Conservation (phyloP, 2,329 filamentous ascomycete genomes). For the Mycocentrospora acerina region DNA sequence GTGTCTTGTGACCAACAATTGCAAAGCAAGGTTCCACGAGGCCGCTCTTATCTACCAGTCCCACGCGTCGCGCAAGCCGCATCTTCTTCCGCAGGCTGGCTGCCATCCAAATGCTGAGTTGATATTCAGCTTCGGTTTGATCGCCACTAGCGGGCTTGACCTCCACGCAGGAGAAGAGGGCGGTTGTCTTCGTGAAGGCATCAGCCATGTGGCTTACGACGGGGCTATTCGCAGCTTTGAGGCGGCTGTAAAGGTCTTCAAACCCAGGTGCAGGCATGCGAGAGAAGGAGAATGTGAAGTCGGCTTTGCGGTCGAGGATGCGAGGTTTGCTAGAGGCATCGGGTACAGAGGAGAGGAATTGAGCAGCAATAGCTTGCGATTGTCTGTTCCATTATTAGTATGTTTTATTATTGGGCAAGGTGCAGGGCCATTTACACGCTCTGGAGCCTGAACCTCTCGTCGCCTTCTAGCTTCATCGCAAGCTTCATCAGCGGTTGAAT, state of each 20-base stretch:
- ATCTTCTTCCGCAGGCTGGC: slow-evolving; percentile 22
- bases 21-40: slow-evolving; percentile 17
- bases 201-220: slow-evolving; percentile 18
- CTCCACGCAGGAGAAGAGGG: slow-evolving; percentile 19
- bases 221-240: slow-evolving; percentile 6
- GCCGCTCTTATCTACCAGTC: slow-evolving; percentile 11
- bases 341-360: slow-evolving; percentile 15
- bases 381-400: slow-evolving; percentile 7
- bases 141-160: slow-evolving; percentile 19
- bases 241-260: slow-evolving; percentile 14
- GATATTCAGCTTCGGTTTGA: slow-evolving; percentile 18
- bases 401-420: too few species aligned
- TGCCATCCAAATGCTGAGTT: slow-evolving; percentile 24
- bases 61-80: slow-evolving; percentile 16
- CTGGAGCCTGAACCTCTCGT: slow-evolving; percentile 12
- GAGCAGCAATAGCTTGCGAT: slow-evolving; percentile 11
- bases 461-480: slow-evolving; percentile 10
- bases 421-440: slow-evolving; percentile 10
- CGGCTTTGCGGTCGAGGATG: slow-evolving; percentile 19
- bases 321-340: slow-evolving; percentile 11
- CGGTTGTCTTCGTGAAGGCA: too few species aligned
- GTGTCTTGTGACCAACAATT: slow-evolving; percentile 13
- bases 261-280: slow-evolving; percentile 12
- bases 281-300: slow-evolving; percentile 22
- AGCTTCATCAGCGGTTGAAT: slow-evolving; percentile 11